Percentiles rank a stretch among this genome's conserved stretches.
These are phyloP conservation scores for Tuber calosporum DNA, from an alignment of 495 filamentous ascomycete species.

Conservation along the genomic window DNA sequence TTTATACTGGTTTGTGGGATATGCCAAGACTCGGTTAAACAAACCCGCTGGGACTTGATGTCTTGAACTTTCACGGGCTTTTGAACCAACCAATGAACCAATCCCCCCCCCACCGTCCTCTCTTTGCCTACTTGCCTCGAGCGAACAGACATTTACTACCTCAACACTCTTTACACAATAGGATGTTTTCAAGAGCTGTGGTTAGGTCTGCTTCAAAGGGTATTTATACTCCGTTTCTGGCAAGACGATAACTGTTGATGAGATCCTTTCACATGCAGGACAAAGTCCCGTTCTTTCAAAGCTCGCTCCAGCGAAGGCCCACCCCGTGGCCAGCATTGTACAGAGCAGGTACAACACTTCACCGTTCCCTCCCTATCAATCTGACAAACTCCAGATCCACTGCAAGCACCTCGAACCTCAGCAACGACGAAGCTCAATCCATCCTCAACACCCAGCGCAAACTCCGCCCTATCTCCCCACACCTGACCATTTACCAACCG, in stretches of 20 bases:
- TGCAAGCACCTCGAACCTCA: constrained; percentile 38
- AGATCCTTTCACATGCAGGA: constrained; percentile 3
- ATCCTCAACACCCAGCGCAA: constrained; percentile 82
- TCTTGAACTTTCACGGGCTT: background rate
- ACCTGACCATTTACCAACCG: constrained; percentile 80
- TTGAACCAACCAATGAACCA: background rate
- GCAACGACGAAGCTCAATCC: constrained; percentile 48
- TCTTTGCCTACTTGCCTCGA: background rate
- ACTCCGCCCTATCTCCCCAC: constrained; percentile 75
- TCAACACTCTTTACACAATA: background rate
- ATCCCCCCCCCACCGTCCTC: background rate
- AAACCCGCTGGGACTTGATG: background rate
- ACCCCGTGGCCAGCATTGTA: constrained; percentile 9
- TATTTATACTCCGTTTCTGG: constrained; percentile 19
- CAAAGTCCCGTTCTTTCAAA: constrained; percentile 22
- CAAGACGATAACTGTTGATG: background rate
- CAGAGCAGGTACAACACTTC: constrained; percentile 18
- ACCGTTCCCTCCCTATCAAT: constrained; percentile 10
- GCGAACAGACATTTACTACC: background rate
- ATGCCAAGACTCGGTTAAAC: constrained; percentile 2
- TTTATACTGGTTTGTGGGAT: constrained; percentile 2
- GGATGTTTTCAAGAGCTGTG: constrained; percentile 29
- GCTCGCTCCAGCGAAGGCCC: background rate
- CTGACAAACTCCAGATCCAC: constrained; percentile 12
- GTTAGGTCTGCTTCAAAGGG: constrained; percentile 25